Conservation (phyloP, 768 basidiomycete species). For the Imleria badia region DNA sequence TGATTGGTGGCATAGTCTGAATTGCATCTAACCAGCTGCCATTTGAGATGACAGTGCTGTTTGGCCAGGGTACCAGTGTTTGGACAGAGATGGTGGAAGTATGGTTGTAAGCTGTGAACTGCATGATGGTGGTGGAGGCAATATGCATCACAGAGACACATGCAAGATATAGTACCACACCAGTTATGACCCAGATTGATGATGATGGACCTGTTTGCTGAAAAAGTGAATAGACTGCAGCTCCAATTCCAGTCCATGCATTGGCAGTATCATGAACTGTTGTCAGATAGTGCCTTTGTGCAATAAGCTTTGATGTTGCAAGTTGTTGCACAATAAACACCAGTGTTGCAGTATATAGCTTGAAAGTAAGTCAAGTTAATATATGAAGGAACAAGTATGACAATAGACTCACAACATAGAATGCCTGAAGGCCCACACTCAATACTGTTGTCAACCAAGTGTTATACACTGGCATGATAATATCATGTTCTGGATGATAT, state of each 20-base stretch:
- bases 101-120: conserved; percentile 15
- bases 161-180: conserved; percentile 16
- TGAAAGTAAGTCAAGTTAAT: neutral
- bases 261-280: conserved; percentile 15
- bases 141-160: conserved; percentile 21
- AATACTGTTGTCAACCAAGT: neutral
- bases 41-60: neutral
- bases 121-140: conserved; percentile 21
- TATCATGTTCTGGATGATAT: neutral
- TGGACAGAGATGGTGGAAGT: neutral
- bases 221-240: conserved; percentile 14
- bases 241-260: conserved; percentile 25
- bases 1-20: neutral
- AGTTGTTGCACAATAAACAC: conserved; percentile 22
- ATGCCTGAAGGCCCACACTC: neutral
- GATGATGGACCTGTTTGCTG: conserved; percentile 9
- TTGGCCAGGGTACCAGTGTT: conserved; percentile 8
- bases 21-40: neutral
- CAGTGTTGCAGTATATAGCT: conserved; percentile 17
- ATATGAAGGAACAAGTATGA: neutral
- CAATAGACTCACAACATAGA: neutral
- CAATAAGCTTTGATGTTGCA: conserved; percentile 1
- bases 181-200: conserved; percentile 9
- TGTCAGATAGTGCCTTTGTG: conserved; percentile 13
- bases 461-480: neutral